A percentile compares a stretch with the other conserved stretches of the same genome.
phyloP scores from a whole-genome alignment of 768 basidiomycete genomes.

The Phaeotremella fagi region DNA sequence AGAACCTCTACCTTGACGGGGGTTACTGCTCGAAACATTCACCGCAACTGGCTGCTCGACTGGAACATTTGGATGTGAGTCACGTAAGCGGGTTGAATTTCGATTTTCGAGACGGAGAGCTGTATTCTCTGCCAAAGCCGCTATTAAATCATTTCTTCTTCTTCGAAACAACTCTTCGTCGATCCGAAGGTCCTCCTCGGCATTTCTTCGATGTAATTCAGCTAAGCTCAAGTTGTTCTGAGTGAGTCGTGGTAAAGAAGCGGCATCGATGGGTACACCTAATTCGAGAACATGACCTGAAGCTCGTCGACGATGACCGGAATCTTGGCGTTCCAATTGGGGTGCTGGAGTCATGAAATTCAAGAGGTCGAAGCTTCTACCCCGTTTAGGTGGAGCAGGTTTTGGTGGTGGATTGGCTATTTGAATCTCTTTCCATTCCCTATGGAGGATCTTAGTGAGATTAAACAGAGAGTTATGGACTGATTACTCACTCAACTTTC shows the following conservation, averaged over 20 bases:
- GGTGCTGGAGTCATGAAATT: constrained; percentile 22
- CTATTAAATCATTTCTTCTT: too few relatives aligned
- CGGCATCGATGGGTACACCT: constrained; percentile 15
- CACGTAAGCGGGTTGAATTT: too few relatives aligned
- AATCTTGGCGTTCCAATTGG: constrained; percentile 6
- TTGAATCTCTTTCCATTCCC: constrained; percentile 30
- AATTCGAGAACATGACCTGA: constrained; percentile 28
- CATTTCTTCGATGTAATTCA: constrained; percentile 11
- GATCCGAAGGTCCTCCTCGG: constrained; percentile 27
- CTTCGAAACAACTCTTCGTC: too few relatives aligned
- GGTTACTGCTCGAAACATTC: not conserved
- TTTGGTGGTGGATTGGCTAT: constrained; percentile 9
- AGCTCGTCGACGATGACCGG: constrained; percentile 16
- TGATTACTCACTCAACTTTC: constrained; percentile 34
- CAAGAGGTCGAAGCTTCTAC: constrained; percentile 21
- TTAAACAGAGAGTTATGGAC: not conserved
- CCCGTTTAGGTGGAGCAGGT: constrained; percentile 5
- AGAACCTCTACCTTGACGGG: too few relatives aligned
- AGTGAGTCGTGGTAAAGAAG: not conserved
- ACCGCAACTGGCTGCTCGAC: not conserved
- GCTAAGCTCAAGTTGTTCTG: constrained; percentile 6
- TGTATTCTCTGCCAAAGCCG: too few relatives aligned
- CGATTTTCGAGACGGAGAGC: too few relatives aligned
- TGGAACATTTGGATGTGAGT: too few relatives aligned
- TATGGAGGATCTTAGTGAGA: not conserved